Evolutionary conservation across 2,329 filamentous ascomycete species (phyloP).

Genomic region (Ceratocystis cubensis): DNA sequence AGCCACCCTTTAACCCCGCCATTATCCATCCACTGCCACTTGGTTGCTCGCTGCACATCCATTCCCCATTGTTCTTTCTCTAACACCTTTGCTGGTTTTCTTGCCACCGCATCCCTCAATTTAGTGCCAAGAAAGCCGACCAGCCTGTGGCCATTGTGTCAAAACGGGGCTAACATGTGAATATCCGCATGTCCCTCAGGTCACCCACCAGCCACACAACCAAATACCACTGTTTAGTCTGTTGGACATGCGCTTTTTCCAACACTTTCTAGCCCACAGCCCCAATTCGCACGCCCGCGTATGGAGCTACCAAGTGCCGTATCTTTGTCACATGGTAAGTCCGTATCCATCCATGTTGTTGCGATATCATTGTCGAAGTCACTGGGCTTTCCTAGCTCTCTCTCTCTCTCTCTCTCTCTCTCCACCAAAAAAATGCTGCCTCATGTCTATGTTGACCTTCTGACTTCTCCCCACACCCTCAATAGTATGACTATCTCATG

Average conservation of each 20-base stretch:
- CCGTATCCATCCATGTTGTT: too few species aligned
- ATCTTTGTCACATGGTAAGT: conserved; percentile 51
- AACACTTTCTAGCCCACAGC: conserved; percentile 50
- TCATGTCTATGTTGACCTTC: background rate
- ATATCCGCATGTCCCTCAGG: conserved; percentile 42
- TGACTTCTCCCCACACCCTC: conserved; percentile 6
- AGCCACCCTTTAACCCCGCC: background rate
- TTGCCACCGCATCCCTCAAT: background rate
- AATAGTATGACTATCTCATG: conserved; percentile 53
- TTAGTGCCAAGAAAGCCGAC: conserved; percentile 53
- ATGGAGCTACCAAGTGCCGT: conserved; percentile 56
- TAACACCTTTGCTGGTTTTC: background rate
- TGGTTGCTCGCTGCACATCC: background rate
- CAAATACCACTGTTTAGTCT: conserved; percentile 47
- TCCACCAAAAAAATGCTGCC: background rate
- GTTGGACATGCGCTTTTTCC: conserved; percentile 56
- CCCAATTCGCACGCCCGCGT: conserved; percentile 45
- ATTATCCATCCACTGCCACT: background rate
- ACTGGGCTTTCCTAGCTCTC: background rate
- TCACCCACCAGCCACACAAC: conserved; percentile 43
- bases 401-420: background rate
- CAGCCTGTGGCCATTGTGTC: conserved; percentile 49
- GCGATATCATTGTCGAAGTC: background rate
- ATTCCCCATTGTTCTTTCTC: background rate
- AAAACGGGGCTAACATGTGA: conserved; percentile 51